A percentile compares a stretch with the other conserved stretches of the same genome.
Conservation (phyloP, 2,329 filamentous ascomycete species). For the Epichloe brachyelytri region DNA sequence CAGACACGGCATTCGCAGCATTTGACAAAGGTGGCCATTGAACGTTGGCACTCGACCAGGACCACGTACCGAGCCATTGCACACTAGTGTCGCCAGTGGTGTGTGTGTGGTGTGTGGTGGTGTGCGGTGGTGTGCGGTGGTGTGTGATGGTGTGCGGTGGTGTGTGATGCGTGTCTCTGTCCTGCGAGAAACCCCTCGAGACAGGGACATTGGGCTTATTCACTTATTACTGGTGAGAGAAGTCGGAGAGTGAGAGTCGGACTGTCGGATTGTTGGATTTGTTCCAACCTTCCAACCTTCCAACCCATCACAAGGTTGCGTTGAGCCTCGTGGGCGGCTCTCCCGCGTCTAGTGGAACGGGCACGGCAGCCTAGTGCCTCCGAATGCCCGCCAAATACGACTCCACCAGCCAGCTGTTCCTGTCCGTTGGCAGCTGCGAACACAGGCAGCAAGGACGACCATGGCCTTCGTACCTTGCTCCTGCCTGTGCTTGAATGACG, state of each 20-base stretch:
- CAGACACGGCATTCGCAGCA: no score
- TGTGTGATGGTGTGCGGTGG: not conserved
- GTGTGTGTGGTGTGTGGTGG: not conserved
- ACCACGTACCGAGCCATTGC: not conserved
- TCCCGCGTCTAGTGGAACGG: constrained; percentile 5
- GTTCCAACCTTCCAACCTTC: no score
- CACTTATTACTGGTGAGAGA: not conserved
- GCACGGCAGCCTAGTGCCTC: not conserved
- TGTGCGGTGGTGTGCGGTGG: not conserved
- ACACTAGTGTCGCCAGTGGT: not conserved
- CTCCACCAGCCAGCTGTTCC: not conserved
- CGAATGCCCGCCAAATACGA: not conserved
- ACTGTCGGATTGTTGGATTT: not conserved
- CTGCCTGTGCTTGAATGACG: no score
- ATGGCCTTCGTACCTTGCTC: no score
- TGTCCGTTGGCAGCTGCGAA: no score
- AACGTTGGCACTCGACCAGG: not conserved
- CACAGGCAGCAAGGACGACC: no score
- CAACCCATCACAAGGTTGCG: constrained; percentile 5
- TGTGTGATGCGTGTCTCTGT: not conserved
- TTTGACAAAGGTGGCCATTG: not conserved
- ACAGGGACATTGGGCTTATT: not conserved
- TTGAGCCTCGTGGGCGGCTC: constrained; percentile 6
- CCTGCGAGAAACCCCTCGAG: not conserved
- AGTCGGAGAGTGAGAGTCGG: not conserved